phyloP scores from a whole-genome alignment of 2,329 filamentous ascomycete genomes.

The Fonsecaea multimorphosa region DNA sequence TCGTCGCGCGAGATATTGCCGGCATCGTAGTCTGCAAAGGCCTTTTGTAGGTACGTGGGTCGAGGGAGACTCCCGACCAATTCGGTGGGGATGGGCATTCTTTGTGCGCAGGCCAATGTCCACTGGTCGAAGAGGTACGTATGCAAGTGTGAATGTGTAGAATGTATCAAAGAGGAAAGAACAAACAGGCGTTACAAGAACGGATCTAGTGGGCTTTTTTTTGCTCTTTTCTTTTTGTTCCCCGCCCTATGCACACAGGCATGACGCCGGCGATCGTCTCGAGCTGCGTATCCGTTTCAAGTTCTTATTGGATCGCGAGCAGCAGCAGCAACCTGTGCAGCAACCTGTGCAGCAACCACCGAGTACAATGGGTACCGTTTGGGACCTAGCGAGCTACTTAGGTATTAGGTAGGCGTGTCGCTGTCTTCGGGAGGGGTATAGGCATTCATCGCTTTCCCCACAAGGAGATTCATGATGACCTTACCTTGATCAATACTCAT shows the following conservation, averaged over 20 bases:
- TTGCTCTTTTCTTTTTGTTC: background rate
- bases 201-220: too few relatives aligned
- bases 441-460: too few relatives aligned
- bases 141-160: too few relatives aligned
- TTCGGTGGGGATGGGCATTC: slow-evolving; percentile 36
- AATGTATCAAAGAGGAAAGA: too few relatives aligned
- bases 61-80: slow-evolving; percentile 35
- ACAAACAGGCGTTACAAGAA: background rate
- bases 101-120: background rate
- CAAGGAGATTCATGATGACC: too few relatives aligned
- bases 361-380: too few relatives aligned
- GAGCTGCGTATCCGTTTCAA: background rate
- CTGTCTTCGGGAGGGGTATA: too few relatives aligned
- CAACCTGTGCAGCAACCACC: too few relatives aligned
- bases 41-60: slow-evolving; percentile 22
- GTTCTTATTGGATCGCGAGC: background rate
- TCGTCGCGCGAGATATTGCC: slow-evolving; percentile 39
- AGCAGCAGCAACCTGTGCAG: too few relatives aligned
- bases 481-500: too few relatives aligned
- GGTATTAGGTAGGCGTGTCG: too few relatives aligned
- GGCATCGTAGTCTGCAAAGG: slow-evolving; percentile 41
- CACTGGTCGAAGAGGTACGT: background rate
- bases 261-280: background rate
- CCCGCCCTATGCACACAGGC: background rate
- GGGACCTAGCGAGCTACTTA: too few relatives aligned